Evolutionary conservation across 1,284 basidiomycete genomes (phyloP), one percentile per base, ranked within the genome.

Genomic region (Gomphus bonarii): DNA sequence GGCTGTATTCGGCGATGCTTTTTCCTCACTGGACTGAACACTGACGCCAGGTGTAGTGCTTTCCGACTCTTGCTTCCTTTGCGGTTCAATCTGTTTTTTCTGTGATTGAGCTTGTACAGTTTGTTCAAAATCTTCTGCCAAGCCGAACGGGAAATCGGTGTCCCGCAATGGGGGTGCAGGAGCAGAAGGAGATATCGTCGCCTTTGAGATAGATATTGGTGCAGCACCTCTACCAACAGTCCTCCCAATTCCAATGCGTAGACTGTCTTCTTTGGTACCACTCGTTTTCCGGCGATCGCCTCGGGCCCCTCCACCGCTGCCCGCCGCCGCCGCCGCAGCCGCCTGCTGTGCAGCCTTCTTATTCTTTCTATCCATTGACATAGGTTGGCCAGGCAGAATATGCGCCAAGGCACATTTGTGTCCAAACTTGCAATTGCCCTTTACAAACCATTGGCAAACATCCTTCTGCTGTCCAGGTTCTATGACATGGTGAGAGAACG

Each of bases 281-380:
- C 69, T 14, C 16, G 65, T 53, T 72, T 73, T 50, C 64, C 70
- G 47, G 73, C 62, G 42, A 65, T 71, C 40, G 50, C 50, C 44
- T 61, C 70, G 71, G 69, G 59, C 67, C 70, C 1, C 65, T 0
- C 69, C 72, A n/a, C 71, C 72, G 36, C 75, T 74, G 11, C 74
- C 77, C 25, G 81, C 70, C 8, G 67, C 74, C 11, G 75, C 77
- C 25, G 81, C 70, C 8, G 67, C 70, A 6, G 77, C 72, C 25
- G 81, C 85, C 44, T 81, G 75, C 66, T 97, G 95, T 0, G 93
- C 92, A 10, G 91, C 89, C 66, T 95, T 93, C 78, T 98, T 98
- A 74, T 99, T 98, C 77, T 97, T 95, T 63, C 95, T 77, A 69
- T 99, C 95, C 91, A 97, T 97, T 11, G 88, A 82, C 83, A 94